Evolutionary conservation across 768 basidiomycete species (phyloP).

Genomic region (Royoungia palumana): DNA sequence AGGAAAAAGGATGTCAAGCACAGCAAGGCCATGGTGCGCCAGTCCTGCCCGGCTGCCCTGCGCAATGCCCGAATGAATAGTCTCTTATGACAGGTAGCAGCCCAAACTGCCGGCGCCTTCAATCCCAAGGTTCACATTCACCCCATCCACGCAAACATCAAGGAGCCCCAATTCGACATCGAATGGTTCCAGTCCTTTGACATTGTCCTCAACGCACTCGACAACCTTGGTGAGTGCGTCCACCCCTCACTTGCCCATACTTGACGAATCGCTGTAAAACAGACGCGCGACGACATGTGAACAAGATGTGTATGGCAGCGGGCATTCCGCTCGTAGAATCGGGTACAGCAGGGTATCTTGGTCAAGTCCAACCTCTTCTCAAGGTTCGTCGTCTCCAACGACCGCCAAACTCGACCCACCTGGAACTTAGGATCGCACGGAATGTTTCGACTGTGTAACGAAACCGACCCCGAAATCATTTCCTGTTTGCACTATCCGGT

Average conservation of each 20-base stretch:
- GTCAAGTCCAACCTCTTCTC: constrained; percentile 92
- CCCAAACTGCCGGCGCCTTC: constrained; percentile 76
- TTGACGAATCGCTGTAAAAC: not conserved
- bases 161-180: constrained; percentile 85
- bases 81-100: constrained; percentile 56
- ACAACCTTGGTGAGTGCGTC: constrained; percentile 79
- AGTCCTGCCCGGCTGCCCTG: not conserved
- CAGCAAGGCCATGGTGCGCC: constrained; percentile 82
- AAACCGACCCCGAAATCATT: constrained; percentile 93
- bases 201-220: constrained; percentile 91
- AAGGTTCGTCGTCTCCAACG: constrained; percentile 49
- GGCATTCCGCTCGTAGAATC: constrained; percentile 90
- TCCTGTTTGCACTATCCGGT: constrained; percentile 96
- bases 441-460: constrained; percentile 95
- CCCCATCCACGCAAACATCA: constrained; percentile 94
- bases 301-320: constrained; percentile 96
- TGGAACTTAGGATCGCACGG: constrained; percentile 65
- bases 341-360: constrained; percentile 94
- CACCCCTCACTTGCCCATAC: not conserved
- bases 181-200: constrained; percentile 90
- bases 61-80: not conserved
- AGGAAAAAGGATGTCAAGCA: constrained; percentile 96
- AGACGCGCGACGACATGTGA: constrained; percentile 95
- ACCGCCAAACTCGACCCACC: not conserved
- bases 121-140: constrained; percentile 85